Evolutionary conservation across 108 stramenopile species (phyloP).

Genomic region (Cafeteria roenbergensis): DNA sequence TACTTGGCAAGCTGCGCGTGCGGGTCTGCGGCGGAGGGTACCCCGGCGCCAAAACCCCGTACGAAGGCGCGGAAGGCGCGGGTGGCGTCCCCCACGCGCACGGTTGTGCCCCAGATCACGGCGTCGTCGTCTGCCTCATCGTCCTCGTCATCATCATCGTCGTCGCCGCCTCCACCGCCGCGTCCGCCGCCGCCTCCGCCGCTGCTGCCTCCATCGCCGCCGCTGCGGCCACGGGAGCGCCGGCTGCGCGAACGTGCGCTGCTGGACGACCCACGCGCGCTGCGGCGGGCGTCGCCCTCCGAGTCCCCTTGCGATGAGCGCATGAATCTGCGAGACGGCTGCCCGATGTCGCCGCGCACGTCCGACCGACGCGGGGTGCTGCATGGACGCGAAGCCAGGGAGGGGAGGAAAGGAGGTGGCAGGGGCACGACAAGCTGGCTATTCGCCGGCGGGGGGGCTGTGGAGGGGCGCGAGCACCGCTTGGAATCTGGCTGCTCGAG

Average conservation of each 20-base stretch:
- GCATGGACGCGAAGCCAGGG: too few species aligned
- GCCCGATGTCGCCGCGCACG: too few species aligned
- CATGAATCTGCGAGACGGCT: too few species aligned
- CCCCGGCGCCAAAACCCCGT: slow-evolving; percentile 10
- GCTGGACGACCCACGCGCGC: too few species aligned
- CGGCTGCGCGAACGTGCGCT: too few species aligned
- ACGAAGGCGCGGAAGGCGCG: slow-evolving; percentile 32
- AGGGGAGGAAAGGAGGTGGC: too few species aligned
- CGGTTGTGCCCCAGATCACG: slow-evolving; percentile 47
- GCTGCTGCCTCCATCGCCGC: background rate
- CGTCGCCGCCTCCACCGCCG: background rate
- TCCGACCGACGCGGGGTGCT: too few species aligned
- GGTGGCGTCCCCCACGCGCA: slow-evolving; percentile 32
- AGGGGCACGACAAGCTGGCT: too few species aligned
- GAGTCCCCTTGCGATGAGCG: background rate
- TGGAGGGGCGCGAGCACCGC: too few species aligned
- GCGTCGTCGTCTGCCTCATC: slow-evolving; percentile 25
- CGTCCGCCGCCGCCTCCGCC: background rate
- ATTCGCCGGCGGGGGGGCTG: too few species aligned
- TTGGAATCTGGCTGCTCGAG: too few species aligned
- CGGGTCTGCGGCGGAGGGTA: too few species aligned
- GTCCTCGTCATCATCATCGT: slow-evolving; percentile 1
- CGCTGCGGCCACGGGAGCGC: background rate
- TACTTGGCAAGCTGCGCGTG: background rate
- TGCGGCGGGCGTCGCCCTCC: background rate